These are phyloP conservation scores for Globisporangium polare DNA, from an alignment of 352 stramenopile genomes.

Conservation along the genomic window DNA sequence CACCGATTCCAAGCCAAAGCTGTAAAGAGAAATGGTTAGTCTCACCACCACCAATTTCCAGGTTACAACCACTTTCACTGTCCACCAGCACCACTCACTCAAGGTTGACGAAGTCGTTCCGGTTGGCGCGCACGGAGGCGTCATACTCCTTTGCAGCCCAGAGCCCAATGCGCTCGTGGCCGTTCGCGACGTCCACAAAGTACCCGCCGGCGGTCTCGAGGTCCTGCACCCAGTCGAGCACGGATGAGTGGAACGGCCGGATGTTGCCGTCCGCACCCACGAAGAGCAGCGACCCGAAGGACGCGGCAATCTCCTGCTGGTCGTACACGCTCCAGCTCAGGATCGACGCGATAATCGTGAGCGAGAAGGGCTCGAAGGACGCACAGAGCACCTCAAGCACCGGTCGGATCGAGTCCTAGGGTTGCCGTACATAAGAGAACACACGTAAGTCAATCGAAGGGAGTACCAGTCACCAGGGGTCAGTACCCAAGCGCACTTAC, in stretches of 20 bases:
- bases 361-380: conserved; percentile 53
- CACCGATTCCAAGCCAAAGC: conserved; percentile 52
- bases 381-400: conserved; percentile 70
- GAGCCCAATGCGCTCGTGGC: conserved; percentile 52
- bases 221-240: conserved; percentile 70
- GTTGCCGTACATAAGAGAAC: not conserved
- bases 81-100: conserved; percentile 34
- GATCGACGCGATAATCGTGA: conserved; percentile 41
- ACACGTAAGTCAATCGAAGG: not conserved
- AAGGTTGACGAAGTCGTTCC: conserved; percentile 62
- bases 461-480: too few relatives aligned
- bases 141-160: conserved; percentile 67
- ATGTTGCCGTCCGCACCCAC: conserved; percentile 38
- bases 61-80: not conserved
- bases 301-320: conserved; percentile 45
- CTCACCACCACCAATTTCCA: not conserved
- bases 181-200: conserved; percentile 47
- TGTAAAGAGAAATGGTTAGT: conserved; percentile 18
- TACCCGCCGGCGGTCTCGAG: conserved; percentile 37
- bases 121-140: conserved; percentile 31
- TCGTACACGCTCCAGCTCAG: conserved; percentile 58
- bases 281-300: conserved; percentile 56
- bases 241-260: conserved; percentile 74
- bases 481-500: too few relatives aligned
- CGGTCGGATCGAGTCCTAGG: conserved; percentile 39